Base-by-base conservation (phyloP, 1,139 yeast genomes). In the Geotrichum klebahnii region DNA sequence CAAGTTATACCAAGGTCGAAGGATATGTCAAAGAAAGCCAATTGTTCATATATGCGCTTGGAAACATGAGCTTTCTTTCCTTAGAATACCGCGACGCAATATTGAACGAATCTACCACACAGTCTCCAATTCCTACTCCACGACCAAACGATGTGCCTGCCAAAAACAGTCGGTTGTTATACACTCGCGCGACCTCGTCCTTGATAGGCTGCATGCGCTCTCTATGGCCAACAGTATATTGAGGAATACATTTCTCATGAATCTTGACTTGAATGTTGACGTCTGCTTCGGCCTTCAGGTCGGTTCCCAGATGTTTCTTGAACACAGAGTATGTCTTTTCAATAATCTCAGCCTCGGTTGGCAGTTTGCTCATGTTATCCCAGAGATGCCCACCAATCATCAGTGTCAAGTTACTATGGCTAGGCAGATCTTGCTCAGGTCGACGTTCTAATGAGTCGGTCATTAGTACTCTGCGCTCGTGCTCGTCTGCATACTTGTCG, bases 111-210 rank as follows among this genome's bases (percentile, higher is more conserved):
- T 81, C 80, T 35, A 77, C 67, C 1, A 87, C 84, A 58, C 92
- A 84, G 66, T 89, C 96, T 1, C 96, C 96, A 0, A 90, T 90
- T 0, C 97, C 97, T 1, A 87, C 80, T 0, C 96, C 95, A 39
- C 77, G 77, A 10, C 89, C 87, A 65, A 84, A 83, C 1, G 88
- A 79, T 79, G 84, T 86, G 0, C 97, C 97, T 20, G 94, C 89
- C 8, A 85, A 62, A 1, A 82, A 76, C 2, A 88, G 63, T 20
- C 73, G 71, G 24, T 73, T 73, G 2, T 66, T 59, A 52, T 71
- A 79, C 9, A 67, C 68, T 0, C 61, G 50, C 1, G 66, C 52
- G 2, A 79, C 57, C 14, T 63, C 58, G 5, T 66, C 58, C 43
- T 72, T 69, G 28, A 76, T 67, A 3, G 62, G 55, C n/a, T 69